Percentiles rank a stretch among this genome's conserved stretches.
These are phyloP conservation scores for Daldinia caldariorum DNA, from an alignment of 495 filamentous ascomycete genomes.

Conservation along the genomic window DNA sequence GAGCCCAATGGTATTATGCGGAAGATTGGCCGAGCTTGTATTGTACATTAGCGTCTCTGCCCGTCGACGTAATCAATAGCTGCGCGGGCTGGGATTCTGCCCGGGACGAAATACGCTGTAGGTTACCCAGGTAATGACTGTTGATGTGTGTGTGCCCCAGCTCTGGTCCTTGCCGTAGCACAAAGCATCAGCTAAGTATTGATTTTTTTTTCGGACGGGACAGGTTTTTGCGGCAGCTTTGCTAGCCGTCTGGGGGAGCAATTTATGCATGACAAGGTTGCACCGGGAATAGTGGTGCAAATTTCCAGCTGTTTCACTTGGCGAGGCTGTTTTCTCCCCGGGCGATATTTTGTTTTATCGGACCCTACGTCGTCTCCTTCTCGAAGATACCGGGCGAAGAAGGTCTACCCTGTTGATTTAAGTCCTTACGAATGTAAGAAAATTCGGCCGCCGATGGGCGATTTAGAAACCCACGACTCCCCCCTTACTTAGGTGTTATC, in stretches of 20 bases:
- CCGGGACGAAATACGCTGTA: background rate
- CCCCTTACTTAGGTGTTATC: background rate
- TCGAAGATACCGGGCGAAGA: background rate
- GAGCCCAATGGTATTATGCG: slow-evolving; percentile 28
- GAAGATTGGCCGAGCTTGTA: slow-evolving; percentile 5
- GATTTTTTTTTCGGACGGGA: slow-evolving; percentile 4
- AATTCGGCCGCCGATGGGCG: background rate
- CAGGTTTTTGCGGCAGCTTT: slow-evolving; percentile 13
- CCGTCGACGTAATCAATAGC: slow-evolving; percentile 40
- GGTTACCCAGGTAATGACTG: background rate
- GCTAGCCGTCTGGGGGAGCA: slow-evolving; percentile 4
- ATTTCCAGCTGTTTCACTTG: slow-evolving; percentile 45
- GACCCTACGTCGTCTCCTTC: background rate
- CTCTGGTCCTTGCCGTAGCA: slow-evolving; percentile 13
- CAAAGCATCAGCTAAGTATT: background rate
- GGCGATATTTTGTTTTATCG: slow-evolving; percentile 11
- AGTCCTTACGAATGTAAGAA: no score
- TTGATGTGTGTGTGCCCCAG: background rate
- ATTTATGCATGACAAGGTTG: slow-evolving; percentile 18
- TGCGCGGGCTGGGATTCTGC: slow-evolving; percentile 5
- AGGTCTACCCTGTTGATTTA: no score
- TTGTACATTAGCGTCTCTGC: slow-evolving; percentile 20
- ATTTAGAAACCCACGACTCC: background rate
- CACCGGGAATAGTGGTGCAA: slow-evolving; percentile 30
- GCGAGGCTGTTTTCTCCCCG: slow-evolving; percentile 31